These are phyloP conservation scores for Gyrodon lividus DNA, from an alignment of 768 basidiomycete species.

Conservation along the genomic window DNA sequence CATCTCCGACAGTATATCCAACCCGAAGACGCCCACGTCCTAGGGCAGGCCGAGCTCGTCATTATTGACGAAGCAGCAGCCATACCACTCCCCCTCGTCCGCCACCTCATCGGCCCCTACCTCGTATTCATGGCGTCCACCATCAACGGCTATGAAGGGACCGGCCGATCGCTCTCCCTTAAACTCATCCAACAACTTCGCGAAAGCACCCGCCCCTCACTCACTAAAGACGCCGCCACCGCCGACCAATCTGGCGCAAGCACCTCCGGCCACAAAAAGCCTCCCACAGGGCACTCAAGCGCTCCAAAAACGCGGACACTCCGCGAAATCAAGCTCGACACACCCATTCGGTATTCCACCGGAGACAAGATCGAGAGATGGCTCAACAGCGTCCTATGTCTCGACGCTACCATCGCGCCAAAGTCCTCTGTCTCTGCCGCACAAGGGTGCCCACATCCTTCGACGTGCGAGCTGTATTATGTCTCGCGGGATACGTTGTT, in stretches of 20 bases:
- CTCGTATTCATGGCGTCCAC: constrained; percentile 99
- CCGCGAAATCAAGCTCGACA: constrained; percentile 92
- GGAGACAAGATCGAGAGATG: constrained; percentile 93
- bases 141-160: constrained; percentile 99
- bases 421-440: constrained; percentile 36
- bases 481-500: constrained; percentile 96
- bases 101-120: constrained; percentile 92
- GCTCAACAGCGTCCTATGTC: constrained; percentile 87
- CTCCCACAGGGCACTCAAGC: constrained; percentile 46
- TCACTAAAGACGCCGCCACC: constrained; percentile 56
- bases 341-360: constrained; percentile 87
- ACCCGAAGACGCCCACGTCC: constrained; percentile 95
- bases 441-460: constrained; percentile 93
- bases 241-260: constrained; percentile 39
- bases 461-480: constrained; percentile 91
- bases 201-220: constrained; percentile 80
- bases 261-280: constrained; percentile 51
- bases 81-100: constrained; percentile 93
- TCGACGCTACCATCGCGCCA: constrained; percentile 75
- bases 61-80: constrained; percentile 99
- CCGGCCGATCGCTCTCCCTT: constrained; percentile 95
- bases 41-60: constrained; percentile 95
- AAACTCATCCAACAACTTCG: constrained; percentile 97
- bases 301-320: constrained; percentile 67
- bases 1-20: constrained; percentile 79